Evolutionary conservation across 306 rosid species (phyloP), one percentile per base, ranked within the genome.

Genomic region (Trifolium dubium): DNA sequence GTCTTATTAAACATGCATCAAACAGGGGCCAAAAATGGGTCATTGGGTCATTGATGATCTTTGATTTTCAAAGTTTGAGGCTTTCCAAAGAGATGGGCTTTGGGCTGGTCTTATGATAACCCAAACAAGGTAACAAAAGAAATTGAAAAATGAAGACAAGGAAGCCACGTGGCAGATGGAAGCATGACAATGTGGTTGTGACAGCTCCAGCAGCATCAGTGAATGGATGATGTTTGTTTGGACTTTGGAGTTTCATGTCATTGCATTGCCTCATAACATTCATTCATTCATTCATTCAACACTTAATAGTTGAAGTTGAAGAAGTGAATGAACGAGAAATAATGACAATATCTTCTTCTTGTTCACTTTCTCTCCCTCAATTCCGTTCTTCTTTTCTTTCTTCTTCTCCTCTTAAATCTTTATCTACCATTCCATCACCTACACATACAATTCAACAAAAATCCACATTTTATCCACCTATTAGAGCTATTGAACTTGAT

Each of bases 401-500:
- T 53, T 86, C 80, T 53, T 86, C 80, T 73, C 99, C 96, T 23
- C 84, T 86, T 18, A 88, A 89, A 60, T 85, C 74, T 14, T 59
- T 84, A 18, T 53, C 86, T 37, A 34, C 73, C 30, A 40, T 84
- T 31, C 50, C 68, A 41, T 65, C 61, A 3, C 2, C 77, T 11
- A 41, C 49, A 82, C 80, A 17, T 63, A 44, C 0, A 29, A 46
- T 77, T 86, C 97, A 81, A 77, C 82, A 86, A 51, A 86, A 88
- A 13, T 86, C 85, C 12, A 13, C 78, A 49, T 83, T 87, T 39
- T 92, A 87, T 86, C 97, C 97, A 37, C 73, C 88, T 76, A 81
- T 92, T 80, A 87, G 88, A 85, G 97, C 99, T 51, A 3, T 89
- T 3, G 99, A 94, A 30, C 89, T 94, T 44, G 98, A 93, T 79